phyloP scores from a whole-genome alignment of 2,329 filamentous ascomycete genomes.

The Rutstroemia sp. region DNA sequence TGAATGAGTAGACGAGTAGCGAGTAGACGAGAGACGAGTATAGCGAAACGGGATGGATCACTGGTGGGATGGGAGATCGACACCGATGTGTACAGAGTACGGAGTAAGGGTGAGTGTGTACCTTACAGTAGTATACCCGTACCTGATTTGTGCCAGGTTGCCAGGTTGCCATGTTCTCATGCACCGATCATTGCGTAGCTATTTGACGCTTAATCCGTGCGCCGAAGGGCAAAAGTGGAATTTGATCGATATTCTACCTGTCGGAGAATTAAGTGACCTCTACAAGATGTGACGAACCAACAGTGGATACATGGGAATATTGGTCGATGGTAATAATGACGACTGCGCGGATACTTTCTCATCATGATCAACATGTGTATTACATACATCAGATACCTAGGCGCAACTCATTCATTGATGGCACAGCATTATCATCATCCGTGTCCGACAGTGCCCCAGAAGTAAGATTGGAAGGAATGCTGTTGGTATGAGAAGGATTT shows the following conservation, averaged over 20 bases:
- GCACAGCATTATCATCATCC: not conserved
- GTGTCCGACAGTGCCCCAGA: not conserved
- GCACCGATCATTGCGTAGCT: not conserved
- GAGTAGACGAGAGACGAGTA: too few relatives aligned
- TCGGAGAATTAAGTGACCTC: too few relatives aligned
- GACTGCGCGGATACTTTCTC: not conserved
- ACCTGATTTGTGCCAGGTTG: not conserved
- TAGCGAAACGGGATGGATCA: too few relatives aligned
- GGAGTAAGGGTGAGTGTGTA: too few relatives aligned
- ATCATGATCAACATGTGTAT: not conserved
- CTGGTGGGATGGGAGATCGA: too few relatives aligned
- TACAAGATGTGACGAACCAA: conserved; percentile 1
- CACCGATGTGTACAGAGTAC: too few relatives aligned
- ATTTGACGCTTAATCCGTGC: not conserved
- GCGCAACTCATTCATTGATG: not conserved
- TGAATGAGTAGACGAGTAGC: not conserved
- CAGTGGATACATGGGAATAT: not conserved
- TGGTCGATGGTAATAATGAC: not conserved
- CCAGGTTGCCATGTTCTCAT: not conserved
- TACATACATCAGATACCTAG: not conserved
- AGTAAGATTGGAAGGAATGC: conserved; percentile 1
- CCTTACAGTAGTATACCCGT: too few relatives aligned
- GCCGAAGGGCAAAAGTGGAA: not conserved
- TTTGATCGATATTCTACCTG: not conserved
- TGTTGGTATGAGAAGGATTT: conserved; percentile 1